Evolutionary conservation across 1,284 basidiomycete species (phyloP).

Genomic region (Austroboletus niveus): DNA sequence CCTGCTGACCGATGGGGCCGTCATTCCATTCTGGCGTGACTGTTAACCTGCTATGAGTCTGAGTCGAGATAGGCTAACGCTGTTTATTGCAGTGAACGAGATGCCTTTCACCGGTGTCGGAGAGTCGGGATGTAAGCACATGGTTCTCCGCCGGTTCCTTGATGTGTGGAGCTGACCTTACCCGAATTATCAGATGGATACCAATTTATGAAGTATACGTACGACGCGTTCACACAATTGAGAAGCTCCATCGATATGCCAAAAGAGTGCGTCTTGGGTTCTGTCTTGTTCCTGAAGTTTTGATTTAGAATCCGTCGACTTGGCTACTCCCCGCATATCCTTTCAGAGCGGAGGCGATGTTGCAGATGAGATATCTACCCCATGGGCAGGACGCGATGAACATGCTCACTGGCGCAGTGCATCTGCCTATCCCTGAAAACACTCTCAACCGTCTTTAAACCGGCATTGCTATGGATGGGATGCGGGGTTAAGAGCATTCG

Average conservation of each 20-base stretch:
- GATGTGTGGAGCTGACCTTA: conserved; percentile 3
- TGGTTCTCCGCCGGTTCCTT: conserved; percentile 21
- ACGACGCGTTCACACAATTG: conserved; percentile 47
- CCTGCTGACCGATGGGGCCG: background rate
- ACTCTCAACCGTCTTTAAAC: conserved; percentile 2
- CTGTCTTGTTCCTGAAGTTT: background rate
- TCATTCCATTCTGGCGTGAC: background rate
- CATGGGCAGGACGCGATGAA: conserved; percentile 17
- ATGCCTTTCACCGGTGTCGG: conserved; percentile 37
- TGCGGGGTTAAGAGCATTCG: too few relatives aligned
- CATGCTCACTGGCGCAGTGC: conserved; percentile 4
- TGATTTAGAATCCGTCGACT: conserved; percentile 1
- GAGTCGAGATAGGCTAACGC: background rate
- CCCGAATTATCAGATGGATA: conserved; percentile 37
- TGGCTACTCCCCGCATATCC: background rate
- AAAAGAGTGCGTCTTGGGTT: conserved; percentile 26
- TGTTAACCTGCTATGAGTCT: background rate
- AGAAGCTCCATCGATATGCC: conserved; percentile 46
- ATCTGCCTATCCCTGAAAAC: conserved; percentile 18
- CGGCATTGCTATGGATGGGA: background rate
- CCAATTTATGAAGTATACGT: conserved; percentile 43
- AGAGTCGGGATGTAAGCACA: conserved; percentile 43
- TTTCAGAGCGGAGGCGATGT: conserved; percentile 20
- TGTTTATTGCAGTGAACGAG: conserved; percentile 13
- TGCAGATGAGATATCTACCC: conserved; percentile 25